phyloP scores from a whole-genome alignment of 176 grass and related monocot species.

The Raddia guianensis region DNA sequence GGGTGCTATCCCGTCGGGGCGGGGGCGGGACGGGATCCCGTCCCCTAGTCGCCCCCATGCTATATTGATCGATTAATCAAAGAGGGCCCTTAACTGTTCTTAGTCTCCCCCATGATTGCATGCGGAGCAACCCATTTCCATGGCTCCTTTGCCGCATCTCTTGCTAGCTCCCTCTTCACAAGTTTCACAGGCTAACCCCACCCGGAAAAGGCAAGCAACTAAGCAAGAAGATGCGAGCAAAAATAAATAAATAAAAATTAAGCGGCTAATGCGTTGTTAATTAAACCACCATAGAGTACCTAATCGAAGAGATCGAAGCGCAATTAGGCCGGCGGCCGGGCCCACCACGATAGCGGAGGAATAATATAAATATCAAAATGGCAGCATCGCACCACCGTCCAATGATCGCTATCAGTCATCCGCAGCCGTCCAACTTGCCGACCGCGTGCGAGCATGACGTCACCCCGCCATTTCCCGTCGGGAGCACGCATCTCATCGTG shows the following conservation, averaged over 20 bases:
- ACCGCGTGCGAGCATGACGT: constrained; percentile 1
- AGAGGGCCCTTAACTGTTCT: background rate
- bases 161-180: no score
- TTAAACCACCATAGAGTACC: background rate
- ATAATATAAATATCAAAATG: background rate
- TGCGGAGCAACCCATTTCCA: background rate
- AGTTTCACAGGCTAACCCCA: background rate
- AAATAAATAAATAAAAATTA: no score
- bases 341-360: constrained; percentile 11
- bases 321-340: background rate
- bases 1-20: no score
- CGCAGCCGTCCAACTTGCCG: constrained; percentile 25
- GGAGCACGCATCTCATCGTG: background rate
- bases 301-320: constrained; percentile 34
- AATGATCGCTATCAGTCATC: constrained; percentile 19
- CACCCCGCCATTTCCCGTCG: background rate
- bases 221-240: background rate
- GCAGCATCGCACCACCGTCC: constrained; percentile 47
- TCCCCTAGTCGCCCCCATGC: no score
- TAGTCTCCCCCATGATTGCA: background rate
- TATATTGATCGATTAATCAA: no score
- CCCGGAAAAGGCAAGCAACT: background rate
- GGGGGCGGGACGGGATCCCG: no score
- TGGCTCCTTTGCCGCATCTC: no score
- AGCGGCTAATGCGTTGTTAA: constrained; percentile 15